phyloP scores from a whole-genome alignment of 2,329 filamentous ascomycete genomes.

The Didymella arachidicola region DNA sequence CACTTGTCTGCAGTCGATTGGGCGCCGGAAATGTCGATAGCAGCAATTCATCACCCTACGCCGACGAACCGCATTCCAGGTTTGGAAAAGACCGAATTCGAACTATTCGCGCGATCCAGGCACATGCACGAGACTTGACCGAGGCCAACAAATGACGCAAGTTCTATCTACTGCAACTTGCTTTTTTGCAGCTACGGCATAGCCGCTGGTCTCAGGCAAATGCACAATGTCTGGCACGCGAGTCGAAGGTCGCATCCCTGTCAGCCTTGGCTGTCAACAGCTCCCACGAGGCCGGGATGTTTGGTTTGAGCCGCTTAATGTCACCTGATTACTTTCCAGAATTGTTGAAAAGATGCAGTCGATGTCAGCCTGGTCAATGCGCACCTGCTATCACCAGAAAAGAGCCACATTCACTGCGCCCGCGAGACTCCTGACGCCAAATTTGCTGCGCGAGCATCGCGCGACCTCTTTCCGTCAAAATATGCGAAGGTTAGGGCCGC shows the following conservation, averaged over 20 bases:
- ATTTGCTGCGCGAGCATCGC: slow-evolving; percentile 15
- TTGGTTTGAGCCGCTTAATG: slow-evolving; percentile 2
- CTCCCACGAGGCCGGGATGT: not conserved
- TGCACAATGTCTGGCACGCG: slow-evolving; percentile 1
- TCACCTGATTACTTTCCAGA: slow-evolving; percentile 9
- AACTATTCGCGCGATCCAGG: slow-evolving; percentile 4
- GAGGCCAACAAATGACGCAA: slow-evolving; percentile 10
- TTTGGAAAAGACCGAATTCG: slow-evolving; percentile 6
- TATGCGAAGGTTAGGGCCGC: slow-evolving; percentile 21
- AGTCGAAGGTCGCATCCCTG: slow-evolving; percentile 3
- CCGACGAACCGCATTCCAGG: slow-evolving; percentile 3
- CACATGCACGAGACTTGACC: slow-evolving; percentile 7
- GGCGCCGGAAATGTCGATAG: slow-evolving; percentile 1
- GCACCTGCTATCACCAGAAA: not conserved
- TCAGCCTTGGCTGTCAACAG: slow-evolving; percentile 6
- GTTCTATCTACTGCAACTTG: not conserved
- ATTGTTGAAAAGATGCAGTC: slow-evolving; percentile 13
- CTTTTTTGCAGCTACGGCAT: slow-evolving; percentile 2
- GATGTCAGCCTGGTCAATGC: slow-evolving; percentile 1
- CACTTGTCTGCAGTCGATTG: slow-evolving; percentile 1
- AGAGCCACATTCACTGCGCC: not conserved
- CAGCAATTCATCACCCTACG: slow-evolving; percentile 1
- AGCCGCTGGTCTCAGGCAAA: not conserved
- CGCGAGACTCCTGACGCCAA: not conserved
- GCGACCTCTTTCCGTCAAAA: slow-evolving; percentile 33